Base-by-base conservation (phyloP, 352 stramenopile genomes). In the Pythium plurisporium region DNA sequence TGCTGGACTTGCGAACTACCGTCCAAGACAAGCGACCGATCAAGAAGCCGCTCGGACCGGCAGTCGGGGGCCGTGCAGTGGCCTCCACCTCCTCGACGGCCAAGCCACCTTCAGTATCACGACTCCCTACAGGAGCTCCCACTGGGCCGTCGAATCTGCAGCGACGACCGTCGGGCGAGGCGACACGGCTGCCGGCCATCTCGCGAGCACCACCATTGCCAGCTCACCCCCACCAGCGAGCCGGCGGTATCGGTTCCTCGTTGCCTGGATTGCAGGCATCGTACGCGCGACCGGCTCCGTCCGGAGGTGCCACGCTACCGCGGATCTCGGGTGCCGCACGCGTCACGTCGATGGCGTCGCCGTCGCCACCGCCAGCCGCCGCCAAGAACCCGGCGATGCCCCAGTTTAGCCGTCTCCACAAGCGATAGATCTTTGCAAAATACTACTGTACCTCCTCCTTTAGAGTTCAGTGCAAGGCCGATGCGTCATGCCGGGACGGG, bases 321-420 rank as follows among this genome's bases (percentile, higher is more conserved):
- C 59, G 73, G 44, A 48, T 82, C 22, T 25, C 15, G 3, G 37
- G 14, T 9, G 38, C 30, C 10, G 17, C 17, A 4, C 25, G 40
- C 11, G 9, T 38, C 2, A 25, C n/a, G n/a, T n/a, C 27, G 3
- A 38, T 59, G 20, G 56, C 70, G 3, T 59, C 79, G 60, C 74
- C 74, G 50, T 83, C 72, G 1, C 66, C 65, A 7, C 76, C 77
- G 11, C 62, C 65, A 3, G 60, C 65, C 27, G 59, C 70, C 3
- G 55, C 62, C 8, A 70, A 73, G 34, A 86, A 72, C 23, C 43
- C 64, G 26, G 65, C 58, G 31, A 78, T 76, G 60, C 78, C 75
- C 43, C 70, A 77, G 53, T 88, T 85, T 42, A 88, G 78, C 48
- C 75, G 78, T 19, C 64, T 88, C 6, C 69, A 86, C 49, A 86